Evolutionary conservation across 2,329 filamentous ascomycete species (phyloP), one percentile per base, ranked within the genome.

Genomic region (Emmonsiellopsis sp.): DNA sequence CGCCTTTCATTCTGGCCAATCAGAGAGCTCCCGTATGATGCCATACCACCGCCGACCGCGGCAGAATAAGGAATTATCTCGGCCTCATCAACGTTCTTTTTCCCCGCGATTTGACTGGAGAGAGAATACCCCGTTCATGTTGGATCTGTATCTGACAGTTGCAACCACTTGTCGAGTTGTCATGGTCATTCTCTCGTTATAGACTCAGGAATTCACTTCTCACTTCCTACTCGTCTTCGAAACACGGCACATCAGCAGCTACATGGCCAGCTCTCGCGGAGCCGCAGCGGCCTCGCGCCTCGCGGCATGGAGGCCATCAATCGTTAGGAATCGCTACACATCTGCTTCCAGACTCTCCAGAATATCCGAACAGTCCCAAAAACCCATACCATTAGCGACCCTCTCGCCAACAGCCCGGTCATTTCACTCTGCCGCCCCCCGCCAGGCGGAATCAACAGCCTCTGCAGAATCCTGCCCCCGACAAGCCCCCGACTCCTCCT

Each of bases 401-500:
- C 26, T 35, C 30, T n/a, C 34, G 3, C 11, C 37, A 13, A 34
- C 9, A 13, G 32, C n/a, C 44, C n/a, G 30, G 13, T 32, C 45
- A 13, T 44, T 58, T 13, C 54, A 58, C 42, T 32, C 50, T n/a
- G 26, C 46, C 26, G n/a, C 32, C 38, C 46, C 51, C 43, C 47
- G 38, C 44, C 45, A 38, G 8, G 54, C 54, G 11, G 54, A 53
- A 49, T 51, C 56, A 26, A 42, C 52, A 2, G 34, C 54, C 30
- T 11, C 37, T 32, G 26, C 35, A 38, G 9, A 38, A n/a, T 37
- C 26, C 45, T 46, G 31, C 7, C 42, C 40, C 16, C 37, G 32
- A 20, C 31, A 34, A 38, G 30, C 16, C 10, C 34, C 30, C 38
- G 16, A 48, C 30, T 37, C 59, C 61, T 73, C 75, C 1, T 88